A percentile compares a stretch with the other conserved stretches of the same genome.
Evolutionary conservation across 1,284 basidiomycete species (phyloP).

Genomic region (Cryptococcus wingfieldii): DNA sequence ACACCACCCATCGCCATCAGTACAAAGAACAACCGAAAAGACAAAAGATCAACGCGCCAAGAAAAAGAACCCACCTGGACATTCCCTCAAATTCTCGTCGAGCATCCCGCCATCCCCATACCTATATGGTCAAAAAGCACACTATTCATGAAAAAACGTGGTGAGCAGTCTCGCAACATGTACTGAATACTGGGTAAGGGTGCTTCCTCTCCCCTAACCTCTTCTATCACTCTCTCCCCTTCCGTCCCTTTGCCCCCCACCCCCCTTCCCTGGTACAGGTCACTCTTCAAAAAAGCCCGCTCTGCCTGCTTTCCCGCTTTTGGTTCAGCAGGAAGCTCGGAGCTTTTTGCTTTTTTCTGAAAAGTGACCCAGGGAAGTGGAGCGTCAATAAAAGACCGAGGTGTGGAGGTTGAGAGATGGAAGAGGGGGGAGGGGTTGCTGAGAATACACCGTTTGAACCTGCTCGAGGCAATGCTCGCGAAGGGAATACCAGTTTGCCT

Average conservation of each 20-base stretch:
- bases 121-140: too few relatives aligned
- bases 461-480: constrained; percentile 11
- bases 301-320: too few relatives aligned
- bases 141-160: too few relatives aligned
- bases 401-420: not conserved
- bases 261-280: too few relatives aligned
- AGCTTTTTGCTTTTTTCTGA: too few relatives aligned
- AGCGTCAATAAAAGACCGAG: too few relatives aligned
- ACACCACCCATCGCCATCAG: not conserved
- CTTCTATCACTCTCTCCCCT: not conserved
- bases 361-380: too few relatives aligned
- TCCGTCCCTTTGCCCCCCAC: not conserved
- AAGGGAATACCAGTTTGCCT: constrained; percentile 9
- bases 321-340: too few relatives aligned
- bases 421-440: not conserved
- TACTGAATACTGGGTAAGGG: constrained; percentile 7
- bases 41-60: constrained; percentile 3
- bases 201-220: not conserved
- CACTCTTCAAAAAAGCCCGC: too few relatives aligned
- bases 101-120: too few relatives aligned
- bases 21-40: not conserved
- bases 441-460: constrained; percentile 11
- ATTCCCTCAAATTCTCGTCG: too few relatives aligned
- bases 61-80: too few relatives aligned
- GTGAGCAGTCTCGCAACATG: not conserved